Base-by-base conservation (phyloP, 2,329 filamentous ascomycete genomes). In the Sphaceloma murrayae region DNA sequence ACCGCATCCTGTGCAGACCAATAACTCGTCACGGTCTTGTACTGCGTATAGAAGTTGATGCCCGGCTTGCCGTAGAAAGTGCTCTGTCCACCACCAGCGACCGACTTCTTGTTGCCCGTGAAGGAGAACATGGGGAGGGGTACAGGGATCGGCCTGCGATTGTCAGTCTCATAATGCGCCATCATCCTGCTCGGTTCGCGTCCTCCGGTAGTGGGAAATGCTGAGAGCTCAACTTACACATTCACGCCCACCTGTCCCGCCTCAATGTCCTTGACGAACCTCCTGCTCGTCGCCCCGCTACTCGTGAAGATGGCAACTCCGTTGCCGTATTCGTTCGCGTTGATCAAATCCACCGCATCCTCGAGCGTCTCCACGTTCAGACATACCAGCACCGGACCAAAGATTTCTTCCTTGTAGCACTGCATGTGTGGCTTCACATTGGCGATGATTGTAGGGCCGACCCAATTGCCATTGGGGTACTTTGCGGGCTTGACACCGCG, bases 31-130 rank as follows among this genome's bases (percentile, higher is more conserved):
- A 98, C 91, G 2, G 91, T 98, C 83, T 98, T 96, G 60, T 84
- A 76, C 68, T 96, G 91, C 2, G 91, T 98, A 66, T 94, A 96
- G 62, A 98, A 98, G 60, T 84, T 80, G 61, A 98, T 67, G 17
- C 89, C 91, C 1, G 87, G 85, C 65, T 85, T 83, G 53, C 91
- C 91, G 66, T 98, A 98, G 63, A 98, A 96, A 11, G 87, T 94
- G 67, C 77, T 94, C 27, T 85, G 83, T 49, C 91, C 89, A 43
- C 88, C 88, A 45, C 89, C 91, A 1, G 91, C 91, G 46, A 96
- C 73, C 58, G 80, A 86, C 74, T 83, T 88, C 80, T 98, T 75
- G 62, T 80, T 80, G 13, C 77, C 77, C 2, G 77, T 80, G 62
- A 78, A 78, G 48, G 67, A 72, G 64, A 78, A 78, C 73, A 77